phyloP scores from a whole-genome alignment of 2,329 filamentous ascomycete species.

The Leptographium wingfieldii region DNA sequence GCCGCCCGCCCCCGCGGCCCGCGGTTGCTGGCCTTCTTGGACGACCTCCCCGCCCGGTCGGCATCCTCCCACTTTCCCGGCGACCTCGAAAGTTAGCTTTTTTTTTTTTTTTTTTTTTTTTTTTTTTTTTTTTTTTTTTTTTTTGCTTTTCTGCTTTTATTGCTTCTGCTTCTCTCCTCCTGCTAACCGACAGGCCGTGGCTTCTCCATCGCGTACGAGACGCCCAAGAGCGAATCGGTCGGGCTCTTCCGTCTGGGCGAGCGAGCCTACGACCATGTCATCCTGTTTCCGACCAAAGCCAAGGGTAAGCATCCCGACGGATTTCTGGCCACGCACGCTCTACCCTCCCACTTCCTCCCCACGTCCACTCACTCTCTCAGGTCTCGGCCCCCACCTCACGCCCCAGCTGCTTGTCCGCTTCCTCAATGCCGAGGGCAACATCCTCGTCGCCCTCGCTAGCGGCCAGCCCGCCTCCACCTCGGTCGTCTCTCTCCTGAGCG shows the following conservation, averaged over 20 bases:
- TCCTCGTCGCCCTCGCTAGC: conserved; percentile 74
- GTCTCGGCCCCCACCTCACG: conserved; percentile 77
- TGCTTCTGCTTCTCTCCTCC: neutral
- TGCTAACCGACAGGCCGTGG: conserved; percentile 53
- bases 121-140: too few relatives aligned
- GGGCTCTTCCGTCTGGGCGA: conserved; percentile 77
- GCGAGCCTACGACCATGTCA: conserved; percentile 78
- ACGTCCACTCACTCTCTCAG: conserved; percentile 25
- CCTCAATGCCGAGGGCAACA: conserved; percentile 79
- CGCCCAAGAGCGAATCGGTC: conserved; percentile 67
- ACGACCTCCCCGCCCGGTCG: conserved; percentile 68
- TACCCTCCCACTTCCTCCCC: neutral
- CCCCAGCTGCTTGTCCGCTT: conserved; percentile 82
- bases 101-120: too few relatives aligned
- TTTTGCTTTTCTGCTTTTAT: too few relatives aligned
- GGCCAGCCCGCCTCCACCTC: conserved; percentile 56
- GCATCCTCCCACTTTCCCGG: conserved; percentile 72
- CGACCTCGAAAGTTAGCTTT: conserved; percentile 52
- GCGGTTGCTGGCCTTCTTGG: conserved; percentile 81
- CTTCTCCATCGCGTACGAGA: conserved; percentile 68
- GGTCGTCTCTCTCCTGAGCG: conserved; percentile 65
- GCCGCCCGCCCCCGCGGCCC: too few relatives aligned
- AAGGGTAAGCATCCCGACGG: conserved; percentile 48
- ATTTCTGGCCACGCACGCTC: too few relatives aligned
- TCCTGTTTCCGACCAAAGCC: conserved; percentile 77